phyloP scores from a whole-genome alignment of 2,329 filamentous ascomycete species.

The Incumbomyces delicatus region DNA sequence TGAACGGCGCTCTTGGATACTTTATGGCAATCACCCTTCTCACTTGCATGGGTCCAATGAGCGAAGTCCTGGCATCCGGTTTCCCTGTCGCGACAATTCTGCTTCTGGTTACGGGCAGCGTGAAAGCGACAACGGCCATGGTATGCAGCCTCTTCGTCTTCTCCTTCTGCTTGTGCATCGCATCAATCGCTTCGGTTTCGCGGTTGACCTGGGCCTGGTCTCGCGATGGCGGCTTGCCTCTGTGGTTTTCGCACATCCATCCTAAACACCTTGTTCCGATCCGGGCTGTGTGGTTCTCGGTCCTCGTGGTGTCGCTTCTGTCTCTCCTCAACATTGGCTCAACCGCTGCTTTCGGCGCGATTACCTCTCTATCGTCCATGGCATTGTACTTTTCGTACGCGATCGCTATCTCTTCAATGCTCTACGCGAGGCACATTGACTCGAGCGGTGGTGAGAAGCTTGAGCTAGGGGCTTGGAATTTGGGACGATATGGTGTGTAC shows the following conservation, averaged over 20 bases:
- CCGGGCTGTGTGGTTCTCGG: slow-evolving; percentile 28
- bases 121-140: slow-evolving; percentile 11
- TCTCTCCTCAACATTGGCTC: slow-evolving; percentile 30
- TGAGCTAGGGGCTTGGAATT: slow-evolving; percentile 24
- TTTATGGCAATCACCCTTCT: slow-evolving; percentile 28
- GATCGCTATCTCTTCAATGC: slow-evolving; percentile 34
- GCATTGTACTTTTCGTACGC: slow-evolving; percentile 30
- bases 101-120: slow-evolving; percentile 18
- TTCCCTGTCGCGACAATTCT: slow-evolving; percentile 22
- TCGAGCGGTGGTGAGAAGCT: slow-evolving; percentile 14
- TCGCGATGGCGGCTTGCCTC: slow-evolving; percentile 34
- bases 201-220: slow-evolving; percentile 41
- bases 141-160: slow-evolving; percentile 20
- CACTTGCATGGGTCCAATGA: slow-evolving; percentile 26
- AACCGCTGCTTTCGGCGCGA: slow-evolving; percentile 30
- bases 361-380: slow-evolving; percentile 29
- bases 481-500: slow-evolving; percentile 23
- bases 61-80: slow-evolving; percentile 11
- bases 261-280: slow-evolving; percentile 26
- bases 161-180: slow-evolving; percentile 27
- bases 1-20: slow-evolving; percentile 28
- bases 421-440: slow-evolving; percentile 22
- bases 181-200: slow-evolving; percentile 36
- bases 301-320: slow-evolving; percentile 26
- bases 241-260: slow-evolving; percentile 25